A percentile compares a stretch with the other conserved stretches of the same genome.
phyloP scores from a whole-genome alignment of 2,329 filamentous ascomycete species.

The Claviceps sp. region DNA sequence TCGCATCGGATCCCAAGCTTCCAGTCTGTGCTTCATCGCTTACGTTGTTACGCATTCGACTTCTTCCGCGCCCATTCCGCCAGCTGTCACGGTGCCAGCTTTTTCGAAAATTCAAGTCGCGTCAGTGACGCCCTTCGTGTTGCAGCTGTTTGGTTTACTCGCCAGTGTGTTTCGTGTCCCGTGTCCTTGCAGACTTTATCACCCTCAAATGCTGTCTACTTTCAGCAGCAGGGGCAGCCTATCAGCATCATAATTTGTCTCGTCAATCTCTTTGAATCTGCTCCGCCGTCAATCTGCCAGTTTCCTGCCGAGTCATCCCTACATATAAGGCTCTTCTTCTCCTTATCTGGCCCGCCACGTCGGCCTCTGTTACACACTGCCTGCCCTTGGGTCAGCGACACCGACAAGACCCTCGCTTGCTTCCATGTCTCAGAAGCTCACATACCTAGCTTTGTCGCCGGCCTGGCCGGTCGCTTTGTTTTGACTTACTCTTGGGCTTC shows the following conservation, averaged over 20 bases:
- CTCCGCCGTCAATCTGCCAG: background rate
- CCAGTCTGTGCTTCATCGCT: background rate
- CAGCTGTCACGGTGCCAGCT: background rate
- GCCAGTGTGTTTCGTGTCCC: too few species aligned
- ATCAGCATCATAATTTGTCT: background rate
- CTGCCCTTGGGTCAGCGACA: background rate
- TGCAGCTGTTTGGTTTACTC: background rate
- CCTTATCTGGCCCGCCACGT: background rate
- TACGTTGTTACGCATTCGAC: background rate
- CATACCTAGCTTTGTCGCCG: conserved; percentile 1
- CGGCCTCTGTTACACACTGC: background rate
- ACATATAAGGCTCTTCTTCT: background rate
- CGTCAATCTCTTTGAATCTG: background rate
- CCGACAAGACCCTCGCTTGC: conserved; percentile 3
- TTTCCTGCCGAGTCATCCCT: background rate
- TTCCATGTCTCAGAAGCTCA: conserved; percentile 4
- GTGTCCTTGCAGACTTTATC: background rate
- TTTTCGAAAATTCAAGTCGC: background rate
- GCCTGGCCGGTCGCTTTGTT: background rate
- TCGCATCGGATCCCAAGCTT: background rate
- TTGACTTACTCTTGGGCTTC: background rate
- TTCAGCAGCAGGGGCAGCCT: background rate
- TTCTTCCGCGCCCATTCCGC: background rate
- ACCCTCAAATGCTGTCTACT: background rate
- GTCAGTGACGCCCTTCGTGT: background rate